Conservation (phyloP, 192 early-diverging fungal genomes). For the Coemansia pectinata region DNA sequence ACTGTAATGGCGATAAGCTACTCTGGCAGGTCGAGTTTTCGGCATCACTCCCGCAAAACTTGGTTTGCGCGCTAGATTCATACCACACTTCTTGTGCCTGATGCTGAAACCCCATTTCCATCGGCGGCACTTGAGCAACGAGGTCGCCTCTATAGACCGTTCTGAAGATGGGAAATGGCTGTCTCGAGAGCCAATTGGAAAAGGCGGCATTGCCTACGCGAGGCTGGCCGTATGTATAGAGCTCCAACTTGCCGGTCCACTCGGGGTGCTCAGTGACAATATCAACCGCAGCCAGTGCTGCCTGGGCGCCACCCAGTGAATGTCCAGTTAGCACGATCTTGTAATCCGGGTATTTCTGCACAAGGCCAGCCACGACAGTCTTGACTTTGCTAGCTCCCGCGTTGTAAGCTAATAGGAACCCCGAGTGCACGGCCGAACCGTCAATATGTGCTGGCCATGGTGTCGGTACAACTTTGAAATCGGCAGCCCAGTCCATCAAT, state of each 20-base stretch:
- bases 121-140: conserved; percentile 15
- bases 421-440: conserved; percentile 41
- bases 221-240: conserved; percentile 49
- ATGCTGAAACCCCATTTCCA: conserved; percentile 20
- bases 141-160: conserved; percentile 16
- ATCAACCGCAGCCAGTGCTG: conserved; percentile 29
- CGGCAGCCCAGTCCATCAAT: conserved; percentile 30
- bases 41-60: conserved; percentile 15
- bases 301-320: conserved; percentile 47
- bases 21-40: conserved; percentile 11
- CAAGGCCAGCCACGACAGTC: conserved; percentile 17
- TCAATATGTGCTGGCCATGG: conserved; percentile 28
- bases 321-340: conserved; percentile 41
- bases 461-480: conserved; percentile 18
- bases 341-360: conserved; percentile 37
- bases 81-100: conserved; percentile 31
- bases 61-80: not conserved
- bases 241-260: conserved; percentile 6
- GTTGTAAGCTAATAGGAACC: conserved; percentile 41
- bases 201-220: conserved; percentile 46
- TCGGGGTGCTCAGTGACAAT: conserved; percentile 19
- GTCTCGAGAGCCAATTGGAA: conserved; percentile 19
- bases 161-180: conserved; percentile 13
- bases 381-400: not conserved
- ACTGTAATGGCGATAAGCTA: not conserved